A percentile compares a stretch with the other conserved stretches of the same genome.
Evolutionary conservation across 495 filamentous ascomycete species (phyloP).

Genomic region (Neurospora intermedia): DNA sequence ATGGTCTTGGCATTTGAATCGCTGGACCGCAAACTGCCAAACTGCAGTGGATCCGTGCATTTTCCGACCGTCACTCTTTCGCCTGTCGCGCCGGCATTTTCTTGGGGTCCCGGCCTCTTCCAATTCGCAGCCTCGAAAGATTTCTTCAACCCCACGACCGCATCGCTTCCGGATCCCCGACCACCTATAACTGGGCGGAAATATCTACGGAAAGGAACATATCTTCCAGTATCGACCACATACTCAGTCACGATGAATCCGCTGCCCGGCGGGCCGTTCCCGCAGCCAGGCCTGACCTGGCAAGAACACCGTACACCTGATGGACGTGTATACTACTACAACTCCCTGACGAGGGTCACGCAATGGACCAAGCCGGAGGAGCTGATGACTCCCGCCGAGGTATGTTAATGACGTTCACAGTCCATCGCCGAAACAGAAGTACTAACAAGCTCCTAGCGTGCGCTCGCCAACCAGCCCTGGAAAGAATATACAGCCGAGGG

Average conservation of each 20-base stretch:
- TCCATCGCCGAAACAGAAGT: not conserved
- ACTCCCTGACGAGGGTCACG: conserved; percentile 72
- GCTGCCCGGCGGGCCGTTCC: conserved; percentile 38
- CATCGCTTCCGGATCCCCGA: not conserved
- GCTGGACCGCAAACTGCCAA: not conserved
- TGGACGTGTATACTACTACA: conserved; percentile 90
- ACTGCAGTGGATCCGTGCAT: not conserved
- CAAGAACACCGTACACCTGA: conserved; percentile 74
- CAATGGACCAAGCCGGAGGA: conserved; percentile 92
- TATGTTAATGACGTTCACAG: conserved; percentile 25
- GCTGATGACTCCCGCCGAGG: conserved; percentile 79
- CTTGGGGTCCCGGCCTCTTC: not conserved
- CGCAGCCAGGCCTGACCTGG: conserved; percentile 52
- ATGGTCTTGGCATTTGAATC: not conserved
- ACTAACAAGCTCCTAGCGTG: conserved; percentile 44
- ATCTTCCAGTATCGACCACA: not conserved
- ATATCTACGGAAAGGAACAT: not conserved
- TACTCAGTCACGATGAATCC: conserved; percentile 48
- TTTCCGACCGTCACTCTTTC: not conserved
- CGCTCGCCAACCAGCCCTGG: conserved; percentile 76
- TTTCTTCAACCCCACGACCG: not conserved
- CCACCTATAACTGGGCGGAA: not conserved
- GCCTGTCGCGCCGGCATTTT: not conserved
- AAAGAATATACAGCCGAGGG: conserved; percentile 82
- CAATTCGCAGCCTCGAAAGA: not conserved